A percentile compares a stretch with the other conserved stretches of the same genome.
phyloP scores from a whole-genome alignment of 148 eudicot genomes.

The Oxyria digyna region DNA sequence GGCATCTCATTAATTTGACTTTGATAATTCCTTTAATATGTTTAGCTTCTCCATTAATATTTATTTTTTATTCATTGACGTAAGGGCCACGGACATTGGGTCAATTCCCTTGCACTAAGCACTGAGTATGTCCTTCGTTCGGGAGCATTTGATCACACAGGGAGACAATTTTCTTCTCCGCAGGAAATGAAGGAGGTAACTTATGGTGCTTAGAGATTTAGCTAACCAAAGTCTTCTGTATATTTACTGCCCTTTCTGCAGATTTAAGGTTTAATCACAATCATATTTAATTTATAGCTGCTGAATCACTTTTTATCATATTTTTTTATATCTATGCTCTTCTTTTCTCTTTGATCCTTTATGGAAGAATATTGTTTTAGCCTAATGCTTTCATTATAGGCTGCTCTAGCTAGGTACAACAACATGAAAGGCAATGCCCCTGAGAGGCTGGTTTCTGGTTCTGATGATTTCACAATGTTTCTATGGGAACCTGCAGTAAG shows the following conservation, averaged over 20 bases:
- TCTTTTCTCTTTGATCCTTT: too few relatives aligned
- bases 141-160: constrained; percentile 89
- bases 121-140: constrained; percentile 93
- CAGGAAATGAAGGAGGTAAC: constrained; percentile 91
- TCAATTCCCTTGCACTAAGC: constrained; percentile 88
- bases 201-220: neutral
- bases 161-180: constrained; percentile 64
- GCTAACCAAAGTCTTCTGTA: neutral
- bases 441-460: constrained; percentile 93
- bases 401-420: constrained; percentile 71
- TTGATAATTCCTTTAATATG: neutral
- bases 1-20: neutral
- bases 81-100: constrained; percentile 98
- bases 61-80: constrained; percentile 6
- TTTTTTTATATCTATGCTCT: too few relatives aligned
- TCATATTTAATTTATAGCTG: neutral
- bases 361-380: neutral
- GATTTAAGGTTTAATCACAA: neutral
- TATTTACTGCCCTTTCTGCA: neutral
- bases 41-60: constrained; percentile 3
- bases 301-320: neutral
- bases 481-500: constrained; percentile 87
- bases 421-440: constrained; percentile 77
- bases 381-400: constrained; percentile 29
- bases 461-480: constrained; percentile 97